A percentile compares a stretch with the other conserved stretches of the same genome.
Conservation (phyloP, 1,284 basidiomycete genomes). For the Vanrija humicola region DNA sequence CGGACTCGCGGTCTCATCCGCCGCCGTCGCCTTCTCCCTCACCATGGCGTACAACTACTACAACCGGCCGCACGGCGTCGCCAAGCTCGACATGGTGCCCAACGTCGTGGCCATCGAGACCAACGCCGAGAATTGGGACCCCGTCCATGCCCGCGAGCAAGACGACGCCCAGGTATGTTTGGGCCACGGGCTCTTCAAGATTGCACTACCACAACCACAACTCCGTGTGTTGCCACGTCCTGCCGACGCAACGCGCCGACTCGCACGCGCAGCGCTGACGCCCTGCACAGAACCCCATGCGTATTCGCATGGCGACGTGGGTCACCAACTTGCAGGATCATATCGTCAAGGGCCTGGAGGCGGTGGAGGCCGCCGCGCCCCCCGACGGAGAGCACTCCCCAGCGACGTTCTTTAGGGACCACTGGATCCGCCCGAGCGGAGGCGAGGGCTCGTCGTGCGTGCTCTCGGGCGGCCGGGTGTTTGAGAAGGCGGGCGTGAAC, state of each 20-base stretch:
- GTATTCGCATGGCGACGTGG: conserved; percentile 73
- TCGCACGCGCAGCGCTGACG: too few relatives aligned
- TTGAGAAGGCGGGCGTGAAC: conserved; percentile 97
- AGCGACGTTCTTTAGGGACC: conserved; percentile 71
- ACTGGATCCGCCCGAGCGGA: conserved; percentile 73
- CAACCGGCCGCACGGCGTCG: neutral
- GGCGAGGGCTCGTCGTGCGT: conserved; percentile 87
- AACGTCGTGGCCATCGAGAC: conserved; percentile 29
- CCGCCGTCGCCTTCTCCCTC: conserved; percentile 8
- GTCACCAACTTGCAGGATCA: conserved; percentile 73
- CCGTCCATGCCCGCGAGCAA: conserved; percentile 37
- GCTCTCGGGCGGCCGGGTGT: conserved; percentile 65
- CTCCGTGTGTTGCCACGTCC: conserved; percentile 9
- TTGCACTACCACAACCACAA: conserved; percentile 11
- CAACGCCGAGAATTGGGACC: conserved; percentile 33
- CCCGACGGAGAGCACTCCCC: conserved; percentile 43
- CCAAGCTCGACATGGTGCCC: conserved; percentile 30
- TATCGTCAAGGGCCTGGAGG: conserved; percentile 76
- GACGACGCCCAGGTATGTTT: conserved; percentile 46
- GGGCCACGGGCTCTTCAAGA: conserved; percentile 2
- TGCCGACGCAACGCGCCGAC: too few relatives aligned
- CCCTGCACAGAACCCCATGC: conserved; percentile 59
- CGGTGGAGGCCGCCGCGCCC: conserved; percentile 64
- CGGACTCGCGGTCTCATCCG: conserved; percentile 5
- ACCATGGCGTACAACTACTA: conserved; percentile 9